Conservation (phyloP, 2,329 filamentous ascomycete genomes). For the Lasiodiplodia gonubiensis region DNA sequence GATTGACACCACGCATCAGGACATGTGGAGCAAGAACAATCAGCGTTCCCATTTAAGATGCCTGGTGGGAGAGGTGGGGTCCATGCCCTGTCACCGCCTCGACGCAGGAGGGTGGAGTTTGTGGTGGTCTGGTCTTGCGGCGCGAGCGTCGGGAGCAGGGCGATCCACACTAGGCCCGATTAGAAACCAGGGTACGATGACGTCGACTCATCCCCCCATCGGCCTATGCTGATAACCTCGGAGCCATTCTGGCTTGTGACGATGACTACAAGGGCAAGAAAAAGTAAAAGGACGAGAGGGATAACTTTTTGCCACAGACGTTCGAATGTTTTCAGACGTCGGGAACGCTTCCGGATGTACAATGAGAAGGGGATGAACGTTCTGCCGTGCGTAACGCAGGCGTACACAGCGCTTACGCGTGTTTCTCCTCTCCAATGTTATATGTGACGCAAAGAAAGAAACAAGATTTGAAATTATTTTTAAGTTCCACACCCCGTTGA, state of each 20-base stretch:
- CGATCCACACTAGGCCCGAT: neutral
- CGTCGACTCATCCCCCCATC: neutral
- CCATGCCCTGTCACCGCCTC: neutral
- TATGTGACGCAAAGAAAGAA: neutral
- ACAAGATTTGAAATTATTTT: neutral
- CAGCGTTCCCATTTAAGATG: neutral
- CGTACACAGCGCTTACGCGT: neutral
- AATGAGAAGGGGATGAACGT: neutral
- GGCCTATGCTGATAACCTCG: neutral
- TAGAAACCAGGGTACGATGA: neutral
- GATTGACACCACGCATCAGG: neutral
- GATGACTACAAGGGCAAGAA: neutral
- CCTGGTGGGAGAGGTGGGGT: neutral
- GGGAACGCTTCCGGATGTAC: neutral
- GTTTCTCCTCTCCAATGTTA: neutral
- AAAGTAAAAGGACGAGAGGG: neutral
- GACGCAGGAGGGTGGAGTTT: neutral
- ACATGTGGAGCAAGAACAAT: neutral
- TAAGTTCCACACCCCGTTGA: neutral
- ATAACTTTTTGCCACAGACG: neutral
- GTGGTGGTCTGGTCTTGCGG: neutral
- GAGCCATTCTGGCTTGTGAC: neutral
- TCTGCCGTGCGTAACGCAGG: constrained; percentile 4
- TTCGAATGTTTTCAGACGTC: neutral
- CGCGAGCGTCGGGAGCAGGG: neutral